These are phyloP conservation scores for Carex sylvatica DNA, from an alignment of 202 grass and related monocot genomes.

Conservation along the genomic window DNA sequence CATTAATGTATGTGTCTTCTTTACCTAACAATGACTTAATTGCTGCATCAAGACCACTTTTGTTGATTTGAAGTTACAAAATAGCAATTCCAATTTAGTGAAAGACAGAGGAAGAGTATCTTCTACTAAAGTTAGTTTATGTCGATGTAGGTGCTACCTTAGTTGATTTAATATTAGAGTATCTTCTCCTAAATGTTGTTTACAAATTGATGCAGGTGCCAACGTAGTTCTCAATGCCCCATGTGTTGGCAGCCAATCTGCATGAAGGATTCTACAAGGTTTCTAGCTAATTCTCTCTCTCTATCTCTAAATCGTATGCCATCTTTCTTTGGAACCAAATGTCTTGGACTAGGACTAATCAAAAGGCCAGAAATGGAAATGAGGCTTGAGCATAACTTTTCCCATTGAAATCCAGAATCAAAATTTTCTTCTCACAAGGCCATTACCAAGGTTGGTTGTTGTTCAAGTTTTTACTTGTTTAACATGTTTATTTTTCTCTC, in stretches of 20 bases:
- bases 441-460: background rate
- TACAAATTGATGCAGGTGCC: slow-evolving; percentile 55
- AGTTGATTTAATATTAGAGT: slow-evolving; percentile 28
- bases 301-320: background rate
- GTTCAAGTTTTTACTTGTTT: background rate
- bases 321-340: background rate
- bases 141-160: slow-evolving; percentile 38
- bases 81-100: no score
- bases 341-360: background rate
- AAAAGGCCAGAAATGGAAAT: background rate
- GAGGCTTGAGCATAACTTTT: background rate
- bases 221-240: slow-evolving; percentile 96
- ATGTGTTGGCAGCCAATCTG: slow-evolving; percentile 94
- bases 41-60: background rate
- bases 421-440: background rate
- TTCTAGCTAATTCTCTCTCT: slow-evolving; percentile 1
- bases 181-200: slow-evolving; percentile 15
- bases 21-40: background rate
- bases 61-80: background rate
- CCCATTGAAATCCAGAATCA: background rate
- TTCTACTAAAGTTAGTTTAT: background rate
- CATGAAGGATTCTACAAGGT: slow-evolving; percentile 93
- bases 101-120: slow-evolving; percentile 9
- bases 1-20: slow-evolving; percentile 10
- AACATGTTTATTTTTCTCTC: slow-evolving; percentile 27